A percentile compares a stretch with the other conserved stretches of the same genome.
Evolutionary conservation across 805 yeast species (phyloP).

Genomic region (Cyberlindnera xishuangbannaensis): DNA sequence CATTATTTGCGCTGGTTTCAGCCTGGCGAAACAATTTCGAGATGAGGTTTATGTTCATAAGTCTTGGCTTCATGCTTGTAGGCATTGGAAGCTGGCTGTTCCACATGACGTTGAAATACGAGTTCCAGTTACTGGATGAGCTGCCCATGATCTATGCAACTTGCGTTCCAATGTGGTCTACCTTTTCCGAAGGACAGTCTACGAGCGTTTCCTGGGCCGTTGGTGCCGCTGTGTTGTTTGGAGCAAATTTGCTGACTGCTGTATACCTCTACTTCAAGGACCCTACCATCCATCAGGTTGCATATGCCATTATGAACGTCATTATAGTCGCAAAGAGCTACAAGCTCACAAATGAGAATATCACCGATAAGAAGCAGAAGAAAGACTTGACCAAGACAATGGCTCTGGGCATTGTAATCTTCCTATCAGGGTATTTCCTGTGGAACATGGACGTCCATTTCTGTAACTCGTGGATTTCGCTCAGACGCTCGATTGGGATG

Average conservation of each 20-base stretch:
- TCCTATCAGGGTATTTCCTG: conserved; percentile 67
- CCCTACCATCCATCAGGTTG: conserved; percentile 86
- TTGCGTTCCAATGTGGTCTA: conserved; percentile 87
- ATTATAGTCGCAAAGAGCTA: conserved; percentile 60
- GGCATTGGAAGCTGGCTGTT: conserved; percentile 94
- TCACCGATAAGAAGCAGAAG: conserved; percentile 42
- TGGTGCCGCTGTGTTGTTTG: conserved; percentile 42
- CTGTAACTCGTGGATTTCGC: conserved; percentile 51
- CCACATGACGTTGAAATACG: conserved; percentile 91
- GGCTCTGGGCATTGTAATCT: conserved; percentile 53
- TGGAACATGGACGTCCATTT: conserved; percentile 90
- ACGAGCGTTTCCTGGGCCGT: conserved; percentile 34
- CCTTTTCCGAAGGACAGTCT: conserved; percentile 54
- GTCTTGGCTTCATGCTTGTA: conserved; percentile 78
- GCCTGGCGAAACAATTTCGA: conserved; percentile 60
- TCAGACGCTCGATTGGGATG: conserved; percentile 65
- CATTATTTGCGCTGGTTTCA: conserved; percentile 57
- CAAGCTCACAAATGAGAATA: conserved; percentile 44
- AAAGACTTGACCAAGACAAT: conserved; percentile 50
- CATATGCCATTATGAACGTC: conserved; percentile 76
- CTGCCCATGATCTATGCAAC: conserved; percentile 98
- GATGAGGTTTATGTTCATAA: conserved; percentile 60
- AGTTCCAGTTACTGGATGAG: conserved; percentile 89
- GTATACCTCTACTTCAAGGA: conserved; percentile 68
- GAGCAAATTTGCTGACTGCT: conserved; percentile 59